Conservation (phyloP, 163 green algal genomes). For the Smithsoniella earleae region DNA sequence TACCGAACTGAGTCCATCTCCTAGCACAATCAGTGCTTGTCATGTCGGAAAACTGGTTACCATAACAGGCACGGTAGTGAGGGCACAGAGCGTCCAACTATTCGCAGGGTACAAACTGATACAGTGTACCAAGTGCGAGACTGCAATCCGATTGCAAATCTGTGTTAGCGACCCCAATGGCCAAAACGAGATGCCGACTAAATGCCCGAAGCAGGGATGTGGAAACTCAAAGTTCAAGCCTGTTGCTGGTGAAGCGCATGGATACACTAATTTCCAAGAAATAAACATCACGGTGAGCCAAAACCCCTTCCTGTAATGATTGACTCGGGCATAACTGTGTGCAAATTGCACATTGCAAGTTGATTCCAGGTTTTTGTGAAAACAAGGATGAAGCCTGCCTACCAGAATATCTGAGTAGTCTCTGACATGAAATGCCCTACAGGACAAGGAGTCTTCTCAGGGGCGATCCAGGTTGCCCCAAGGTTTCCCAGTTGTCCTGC, state of each 20-base stretch:
- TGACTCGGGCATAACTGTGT: background rate
- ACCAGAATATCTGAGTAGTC: too few relatives aligned
- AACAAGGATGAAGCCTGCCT: too few relatives aligned
- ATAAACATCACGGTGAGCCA: background rate
- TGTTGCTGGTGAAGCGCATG: background rate
- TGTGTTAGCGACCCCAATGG: slow-evolving; percentile 18
- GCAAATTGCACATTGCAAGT: too few relatives aligned
- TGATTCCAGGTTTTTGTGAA: too few relatives aligned
- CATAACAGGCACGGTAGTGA: slow-evolving; percentile 59
- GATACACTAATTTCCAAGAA: slow-evolving; percentile 42
- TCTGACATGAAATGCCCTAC: background rate
- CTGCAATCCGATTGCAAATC: slow-evolving; percentile 12
- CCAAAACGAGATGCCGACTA: background rate
- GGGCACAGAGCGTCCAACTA: slow-evolving; percentile 55
- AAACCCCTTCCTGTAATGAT: background rate
- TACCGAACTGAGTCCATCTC: background rate
- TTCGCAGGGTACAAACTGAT: slow-evolving; percentile 57
- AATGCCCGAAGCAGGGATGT: slow-evolving; percentile 15
- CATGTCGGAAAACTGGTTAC: slow-evolving; percentile 57
- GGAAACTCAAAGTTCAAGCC: slow-evolving; percentile 18
- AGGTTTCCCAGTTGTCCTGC: slow-evolving; percentile 58
- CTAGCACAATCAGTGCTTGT: slow-evolving; percentile 37
- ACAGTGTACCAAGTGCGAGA: slow-evolving; percentile 58
- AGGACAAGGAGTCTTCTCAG: background rate
- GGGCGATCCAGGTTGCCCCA: background rate